phyloP scores from a whole-genome alignment of 176 grass and related monocot genomes.

The Phoenix roebelenii region DNA sequence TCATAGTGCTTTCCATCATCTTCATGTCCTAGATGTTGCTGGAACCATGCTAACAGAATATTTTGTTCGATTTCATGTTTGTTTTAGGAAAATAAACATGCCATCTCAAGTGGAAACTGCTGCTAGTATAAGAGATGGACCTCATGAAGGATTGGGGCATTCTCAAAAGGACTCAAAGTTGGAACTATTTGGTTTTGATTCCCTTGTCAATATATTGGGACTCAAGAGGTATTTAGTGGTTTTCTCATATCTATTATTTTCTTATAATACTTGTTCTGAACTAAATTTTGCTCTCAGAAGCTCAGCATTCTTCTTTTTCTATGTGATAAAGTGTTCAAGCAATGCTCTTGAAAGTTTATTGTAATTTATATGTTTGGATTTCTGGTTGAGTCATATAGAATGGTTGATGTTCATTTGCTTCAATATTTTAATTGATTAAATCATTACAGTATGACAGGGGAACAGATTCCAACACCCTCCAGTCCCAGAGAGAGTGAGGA shows the following conservation, averaged over 20 bases:
- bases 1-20: no score
- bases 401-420: no score
- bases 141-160: slow-evolving; percentile 27
- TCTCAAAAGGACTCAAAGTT: slow-evolving; percentile 83
- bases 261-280: no score
- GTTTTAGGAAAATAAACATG: slow-evolving; percentile 53
- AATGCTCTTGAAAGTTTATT: no score
- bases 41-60: no score
- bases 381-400: no score
- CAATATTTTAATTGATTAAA: slow-evolving; percentile 35
- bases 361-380: no score
- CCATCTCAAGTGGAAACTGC: slow-evolving; percentile 32
- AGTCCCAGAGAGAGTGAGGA: slow-evolving; percentile 89
- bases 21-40: no score
- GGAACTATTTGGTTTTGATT: slow-evolving; percentile 98
- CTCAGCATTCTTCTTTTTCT: no score
- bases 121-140: slow-evolving; percentile 35
- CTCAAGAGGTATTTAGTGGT: slow-evolving; percentile 59
- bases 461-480: slow-evolving; percentile 71
- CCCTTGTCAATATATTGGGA: slow-evolving; percentile 99
- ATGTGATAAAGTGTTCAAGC: no score
- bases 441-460: slow-evolving; percentile 93
- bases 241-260: slow-evolving; percentile 6
- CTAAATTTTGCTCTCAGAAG: no score
- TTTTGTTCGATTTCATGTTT: not conserved